Evolutionary conservation across 202 grass and related monocot genomes (phyloP), one percentile per base, ranked within the genome.

Genomic region (Musa balbisiana): DNA sequence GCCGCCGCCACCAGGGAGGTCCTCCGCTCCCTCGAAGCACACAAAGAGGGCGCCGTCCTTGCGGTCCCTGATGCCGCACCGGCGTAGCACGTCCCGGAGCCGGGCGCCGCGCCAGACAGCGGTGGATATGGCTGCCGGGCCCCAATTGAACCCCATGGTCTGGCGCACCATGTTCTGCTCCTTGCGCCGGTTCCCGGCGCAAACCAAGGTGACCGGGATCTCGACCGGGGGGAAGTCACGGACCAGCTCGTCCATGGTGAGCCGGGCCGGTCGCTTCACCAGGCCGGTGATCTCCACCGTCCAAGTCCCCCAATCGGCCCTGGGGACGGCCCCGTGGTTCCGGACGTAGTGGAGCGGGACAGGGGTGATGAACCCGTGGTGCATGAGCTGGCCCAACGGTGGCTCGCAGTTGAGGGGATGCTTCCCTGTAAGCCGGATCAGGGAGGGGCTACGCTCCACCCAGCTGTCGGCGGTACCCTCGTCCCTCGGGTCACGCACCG

Each of bases 91-190:
- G 79, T 91, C 88, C 68, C 80, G 83, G 21, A 95, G 80, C 1
- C 86, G 76, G 16, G 64, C 92, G 16, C 92, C 88, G 12, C 86
- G 88, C 92, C 92, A 91, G 24, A 96, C 82, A 49, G 86, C 85
- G 0, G 92, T 96, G 82, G 92, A 91, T 12, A 89, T 21, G 71
- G 82, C 92, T 0, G 73, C 92, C 0, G 92, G 86, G 9, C 92
- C 92, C 88, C 88, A 96, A 56, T 87, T 91, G 88, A 96, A 96
- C 8, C 92, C 92, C 25, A 83, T 68, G 0, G 88, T 87, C 79
- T 91, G 86, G 11, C 84, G 80, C 63, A 82, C 64, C 92, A 78
- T 82, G 84, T 96, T 96, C 84, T 96, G 92, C 88, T 96, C 88
- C 82, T 89, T 89, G 84, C 92, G 92, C 26, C 92, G 82, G 80